Evolutionary conservation across 495 filamentous ascomycete genomes (phyloP).

Genomic region (Cairneyella variabilis): DNA sequence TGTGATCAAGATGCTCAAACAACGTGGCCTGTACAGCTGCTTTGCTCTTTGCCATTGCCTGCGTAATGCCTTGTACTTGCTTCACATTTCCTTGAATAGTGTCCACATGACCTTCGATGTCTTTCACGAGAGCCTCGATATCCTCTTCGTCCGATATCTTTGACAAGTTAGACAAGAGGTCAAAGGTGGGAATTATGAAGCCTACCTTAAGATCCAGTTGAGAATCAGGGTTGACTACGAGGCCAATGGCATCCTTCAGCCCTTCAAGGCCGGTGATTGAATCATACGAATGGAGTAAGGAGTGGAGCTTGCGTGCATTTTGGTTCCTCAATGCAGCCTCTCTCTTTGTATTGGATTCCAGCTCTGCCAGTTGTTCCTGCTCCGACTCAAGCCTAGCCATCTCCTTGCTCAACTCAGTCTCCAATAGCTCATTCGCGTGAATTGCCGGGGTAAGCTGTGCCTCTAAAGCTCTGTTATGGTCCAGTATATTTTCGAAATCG

Average conservation of each 20-base stretch:
- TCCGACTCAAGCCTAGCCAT: slow-evolving; percentile 48
- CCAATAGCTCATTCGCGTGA: slow-evolving; percentile 52
- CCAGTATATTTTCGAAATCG: slow-evolving; percentile 55
- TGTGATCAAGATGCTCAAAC: slow-evolving; percentile 18
- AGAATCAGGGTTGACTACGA: slow-evolving; percentile 26
- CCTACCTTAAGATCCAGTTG: slow-evolving; percentile 7
- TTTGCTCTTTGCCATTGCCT: slow-evolving; percentile 47
- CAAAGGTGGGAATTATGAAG: slow-evolving; percentile 25
- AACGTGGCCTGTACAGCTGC: slow-evolving; percentile 38
- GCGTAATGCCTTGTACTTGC: slow-evolving; percentile 47
- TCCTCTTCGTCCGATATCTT: slow-evolving; percentile 26
- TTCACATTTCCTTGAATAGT: slow-evolving; percentile 52
- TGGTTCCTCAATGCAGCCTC: slow-evolving; percentile 43
- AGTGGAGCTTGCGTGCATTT: slow-evolving; percentile 37
- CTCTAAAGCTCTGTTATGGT: slow-evolving; percentile 52
- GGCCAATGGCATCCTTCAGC: slow-evolving; percentile 26
- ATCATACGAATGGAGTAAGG: slow-evolving; percentile 22
- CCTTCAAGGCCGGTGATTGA: slow-evolving; percentile 15
- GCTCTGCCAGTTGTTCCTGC: slow-evolving; percentile 40
- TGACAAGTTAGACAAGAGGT: slow-evolving; percentile 28
- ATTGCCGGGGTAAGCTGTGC: slow-evolving; percentile 45
- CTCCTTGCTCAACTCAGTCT: slow-evolving; percentile 51
- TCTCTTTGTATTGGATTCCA: slow-evolving; percentile 51
- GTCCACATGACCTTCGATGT: slow-evolving; percentile 52
- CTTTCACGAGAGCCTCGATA: slow-evolving; percentile 32